Evolutionary conservation across 345 rosid species (phyloP), one percentile per base, ranked within the genome.

Genomic region (Camelina sativa): DNA sequence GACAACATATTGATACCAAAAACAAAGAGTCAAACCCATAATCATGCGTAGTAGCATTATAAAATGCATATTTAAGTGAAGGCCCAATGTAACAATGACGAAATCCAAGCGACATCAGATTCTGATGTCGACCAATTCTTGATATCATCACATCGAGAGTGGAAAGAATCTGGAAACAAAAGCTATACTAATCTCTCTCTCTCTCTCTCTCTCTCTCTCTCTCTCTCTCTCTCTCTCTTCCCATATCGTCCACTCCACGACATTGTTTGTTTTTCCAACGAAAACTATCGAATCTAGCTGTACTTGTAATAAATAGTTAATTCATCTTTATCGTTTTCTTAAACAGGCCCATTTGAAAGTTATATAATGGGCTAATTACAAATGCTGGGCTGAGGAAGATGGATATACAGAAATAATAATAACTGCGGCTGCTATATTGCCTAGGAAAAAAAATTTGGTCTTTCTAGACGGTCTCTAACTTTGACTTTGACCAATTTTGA

Each of bases 1-100:
- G 76, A 62, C 68, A 61, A 72, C 61, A 51, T 72, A 16, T 11
- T 37, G 15, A 23, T 50, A 61, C 19, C 75, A 61, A 23, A 71
- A 60, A 28, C 58, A 71, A 28, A 70, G 38, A 44, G 40, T 46
- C 72, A 55, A n/a, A 64, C 34, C 58, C 50, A 4, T n/a, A 16
- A 71, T 23, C 22, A 38, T 37, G 68, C n/a, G 43, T 50, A 72
- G 22, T 19, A 54, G 47, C 65, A 65, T 46, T 65, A 74, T n/a
- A 62, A 62, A 43, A 53, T 35, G n/a, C 2, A 1, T 23, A 35
- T 54, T 17, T 30, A 43, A 28, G 22, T 7, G 11, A 8, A 25
- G 60, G 19, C 22, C 8, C 8, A 53, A 8, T 41, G 68, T 51
- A 63, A 40, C n/a, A 19, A 62, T 72, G 69, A 72, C 47, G 64